These are phyloP conservation scores for Chytriomyces confervae DNA, from an alignment of 192 early-diverging fungal species.

Conservation along the genomic window DNA sequence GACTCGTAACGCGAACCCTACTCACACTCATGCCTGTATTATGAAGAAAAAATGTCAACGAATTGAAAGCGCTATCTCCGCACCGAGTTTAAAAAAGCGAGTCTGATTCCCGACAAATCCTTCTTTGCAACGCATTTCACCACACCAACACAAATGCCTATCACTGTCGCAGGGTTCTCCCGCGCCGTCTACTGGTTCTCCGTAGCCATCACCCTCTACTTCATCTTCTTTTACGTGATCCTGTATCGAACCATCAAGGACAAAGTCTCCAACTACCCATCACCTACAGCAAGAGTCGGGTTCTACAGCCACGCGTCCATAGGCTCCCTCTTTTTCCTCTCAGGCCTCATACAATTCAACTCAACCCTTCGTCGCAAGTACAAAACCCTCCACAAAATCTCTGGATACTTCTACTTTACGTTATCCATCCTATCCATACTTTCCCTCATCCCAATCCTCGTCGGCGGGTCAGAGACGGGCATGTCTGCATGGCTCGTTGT, in stretches of 20 bases:
- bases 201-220: not conserved
- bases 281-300: not conserved
- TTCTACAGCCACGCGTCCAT: not conserved
- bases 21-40: no score
- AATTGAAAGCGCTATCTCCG: no score
- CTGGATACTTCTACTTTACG: not conserved
- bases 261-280: not conserved
- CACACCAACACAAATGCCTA: not conserved
- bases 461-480: conserved; percentile 2
- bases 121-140: no score
- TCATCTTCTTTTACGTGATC: not conserved
- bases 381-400: no score
- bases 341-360: conserved; percentile 12
- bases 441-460: not conserved
- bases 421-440: not conserved
- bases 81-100: no score
- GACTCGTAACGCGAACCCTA: no score
- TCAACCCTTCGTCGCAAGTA: not conserved
- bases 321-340: conserved; percentile 6
- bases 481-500: not conserved
- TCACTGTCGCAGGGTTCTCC: not conserved
- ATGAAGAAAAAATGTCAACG: no score
- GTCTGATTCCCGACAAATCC: no score
- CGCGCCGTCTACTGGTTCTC: not conserved
- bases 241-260: not conserved